These are phyloP conservation scores for Daldinia bambusicola DNA, from an alignment of 495 filamentous ascomycete genomes.

Conservation along the genomic window DNA sequence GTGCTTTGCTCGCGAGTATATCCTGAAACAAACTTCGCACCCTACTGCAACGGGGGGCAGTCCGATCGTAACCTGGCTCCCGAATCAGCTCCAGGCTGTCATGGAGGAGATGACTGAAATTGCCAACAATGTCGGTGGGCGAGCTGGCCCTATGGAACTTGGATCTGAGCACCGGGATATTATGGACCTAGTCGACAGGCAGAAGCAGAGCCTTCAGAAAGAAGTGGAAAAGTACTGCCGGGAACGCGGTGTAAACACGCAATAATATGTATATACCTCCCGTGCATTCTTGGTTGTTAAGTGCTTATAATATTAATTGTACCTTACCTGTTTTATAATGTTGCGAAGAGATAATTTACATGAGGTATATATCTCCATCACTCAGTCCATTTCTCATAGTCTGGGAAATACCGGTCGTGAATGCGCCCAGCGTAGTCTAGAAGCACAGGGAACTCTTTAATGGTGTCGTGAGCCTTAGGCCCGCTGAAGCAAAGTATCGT, in stretches of 20 bases:
- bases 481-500: constrained; percentile 46
- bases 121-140: constrained; percentile 60
- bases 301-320: no score
- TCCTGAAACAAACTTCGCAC: constrained; percentile 81
- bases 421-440: constrained; percentile 68
- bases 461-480: constrained; percentile 56
- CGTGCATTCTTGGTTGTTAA: no score
- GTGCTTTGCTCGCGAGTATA: constrained; percentile 95
- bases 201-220: constrained; percentile 74
- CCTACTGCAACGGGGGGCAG: constrained; percentile 91
- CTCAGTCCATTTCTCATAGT: constrained; percentile 57
- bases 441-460: constrained; percentile 60
- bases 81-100: constrained; percentile 83
- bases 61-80: constrained; percentile 91
- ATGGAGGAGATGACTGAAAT: constrained; percentile 77
- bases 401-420: constrained; percentile 67
- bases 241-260: constrained; percentile 66
- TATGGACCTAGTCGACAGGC: constrained; percentile 75
- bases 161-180: constrained; percentile 62
- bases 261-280: background rate
- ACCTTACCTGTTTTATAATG: no score
- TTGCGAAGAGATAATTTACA: no score
- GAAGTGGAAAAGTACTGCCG: constrained; percentile 85
- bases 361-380: constrained; percentile 1
- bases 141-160: constrained; percentile 47